Conservation (phyloP, 768 basidiomycete species). For the Cubamyces sp. region DNA sequence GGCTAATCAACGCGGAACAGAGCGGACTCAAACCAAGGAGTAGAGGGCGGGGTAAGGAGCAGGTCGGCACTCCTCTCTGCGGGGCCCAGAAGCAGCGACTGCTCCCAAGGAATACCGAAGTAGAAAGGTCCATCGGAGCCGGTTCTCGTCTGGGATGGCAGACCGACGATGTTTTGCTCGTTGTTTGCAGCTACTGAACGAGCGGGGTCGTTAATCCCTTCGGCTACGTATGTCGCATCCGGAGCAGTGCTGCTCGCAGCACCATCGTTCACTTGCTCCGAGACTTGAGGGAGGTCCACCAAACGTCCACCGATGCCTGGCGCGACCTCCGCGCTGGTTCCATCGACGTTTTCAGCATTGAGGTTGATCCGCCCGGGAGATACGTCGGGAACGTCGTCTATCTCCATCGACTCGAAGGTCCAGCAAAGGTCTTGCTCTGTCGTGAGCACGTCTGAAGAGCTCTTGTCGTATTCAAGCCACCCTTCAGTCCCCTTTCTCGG, state of each 20-base stretch:
- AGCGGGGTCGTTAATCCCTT: not conserved
- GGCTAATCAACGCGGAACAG: not conserved
- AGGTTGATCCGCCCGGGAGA: not conserved
- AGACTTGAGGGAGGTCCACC: not conserved
- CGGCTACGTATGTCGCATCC: not conserved
- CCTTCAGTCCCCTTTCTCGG: not conserved
- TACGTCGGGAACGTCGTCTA: not conserved
- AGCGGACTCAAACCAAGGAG: not conserved
- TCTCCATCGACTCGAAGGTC: not conserved
- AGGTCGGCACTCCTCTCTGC: not conserved
- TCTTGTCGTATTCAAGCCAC: not conserved
- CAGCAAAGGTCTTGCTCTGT: not conserved
- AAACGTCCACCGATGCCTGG: not conserved
- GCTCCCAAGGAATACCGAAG: not conserved
- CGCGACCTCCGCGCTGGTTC: too few species aligned
- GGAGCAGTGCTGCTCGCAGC: not conserved
- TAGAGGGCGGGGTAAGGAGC: not conserved
- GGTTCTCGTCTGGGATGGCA: too few species aligned
- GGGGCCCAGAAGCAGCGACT: not conserved
- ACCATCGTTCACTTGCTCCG: not conserved
- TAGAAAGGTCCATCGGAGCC: not conserved
- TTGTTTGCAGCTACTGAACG: not conserved
- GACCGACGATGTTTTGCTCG: too few species aligned
- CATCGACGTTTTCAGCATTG: not conserved
- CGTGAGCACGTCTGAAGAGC: not conserved